Base-by-base conservation (phyloP, 1,284 basidiomycete species). In the Puccinia horiana region DNA sequence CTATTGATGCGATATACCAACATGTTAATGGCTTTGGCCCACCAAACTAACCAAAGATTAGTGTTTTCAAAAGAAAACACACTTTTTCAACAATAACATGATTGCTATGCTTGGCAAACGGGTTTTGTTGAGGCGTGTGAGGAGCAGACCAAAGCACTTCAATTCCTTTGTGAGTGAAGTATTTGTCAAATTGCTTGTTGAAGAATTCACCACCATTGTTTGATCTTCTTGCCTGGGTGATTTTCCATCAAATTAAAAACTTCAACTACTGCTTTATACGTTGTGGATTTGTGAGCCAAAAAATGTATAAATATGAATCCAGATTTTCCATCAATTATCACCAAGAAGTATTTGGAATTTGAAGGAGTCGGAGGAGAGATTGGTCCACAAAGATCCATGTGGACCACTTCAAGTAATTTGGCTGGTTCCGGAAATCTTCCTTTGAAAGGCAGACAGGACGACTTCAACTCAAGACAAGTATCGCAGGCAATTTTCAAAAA, bases 381-480 rank as follows among this genome's bases (percentile, higher is more conserved):
- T 47, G 72, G 72, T 12, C 72, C 72, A 54, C 72, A 74, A 32
- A 74, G 35, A n/a, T 74, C 72, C 9, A 54, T 74, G 35, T 74
- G 72, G 47, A 74, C 47, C n/a, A 52, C 42, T 9, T 74, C 44
- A 74, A 74, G 72, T 32, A n/a, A n/a, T n/a, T n/a, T n/a, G n/a
- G n/a, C n/a, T n/a, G n/a, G n/a, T n/a, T n/a, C n/a, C n/a, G n/a
- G 37, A 8, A 74, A 54, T 5, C 47, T 16, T 42, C 42, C 49
- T 8, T 23, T n/a, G 35, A 29, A 74, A 5, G 44, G 26, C n/a
- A 20, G 9, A 23, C 47, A 29, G 35, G 26, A 16, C 14, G 72
- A 74, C 35, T 74, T 74, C 12, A 47, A 49, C 6, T 29, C 12
- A 11, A 49, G 35, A 54, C 47, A 74, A 20, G 72, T 12, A 47